phyloP scores from a whole-genome alignment of 1,284 basidiomycete species.

The Ustilago trichophora region DNA sequence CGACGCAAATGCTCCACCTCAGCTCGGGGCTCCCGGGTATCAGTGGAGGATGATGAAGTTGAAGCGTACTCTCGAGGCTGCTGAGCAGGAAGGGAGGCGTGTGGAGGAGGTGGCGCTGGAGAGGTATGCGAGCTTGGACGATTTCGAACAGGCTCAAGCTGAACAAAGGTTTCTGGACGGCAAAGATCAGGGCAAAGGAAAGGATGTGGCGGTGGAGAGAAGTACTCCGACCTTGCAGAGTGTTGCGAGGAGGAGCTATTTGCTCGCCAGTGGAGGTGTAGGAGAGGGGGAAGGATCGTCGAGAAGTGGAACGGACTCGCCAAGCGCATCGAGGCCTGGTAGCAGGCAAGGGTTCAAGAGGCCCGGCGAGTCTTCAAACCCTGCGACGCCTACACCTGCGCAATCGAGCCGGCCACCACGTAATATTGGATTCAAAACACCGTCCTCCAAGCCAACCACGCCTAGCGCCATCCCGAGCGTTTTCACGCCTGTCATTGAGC shows the following conservation, averaged over 20 bases:
- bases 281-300: not conserved
- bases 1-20: constrained; percentile 45
- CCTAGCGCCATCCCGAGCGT: constrained; percentile 49
- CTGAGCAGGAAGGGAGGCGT: constrained; percentile 78
- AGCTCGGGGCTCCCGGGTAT: constrained; percentile 82
- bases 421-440: constrained; percentile 39
- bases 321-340: constrained; percentile 14
- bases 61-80: constrained; percentile 84
- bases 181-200: constrained; percentile 69
- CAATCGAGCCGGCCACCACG: constrained; percentile 17
- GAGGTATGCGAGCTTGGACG: constrained; percentile 71
- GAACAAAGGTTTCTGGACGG: constrained; percentile 86
- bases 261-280: constrained; percentile 24
- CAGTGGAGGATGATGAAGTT: constrained; percentile 99
- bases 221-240: constrained; percentile 62
- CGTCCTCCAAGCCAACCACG: constrained; percentile 34
- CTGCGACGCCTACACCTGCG: constrained; percentile 32
- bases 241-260: constrained; percentile 36
- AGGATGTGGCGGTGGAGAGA: constrained; percentile 69
- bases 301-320: constrained; percentile 9
- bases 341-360: constrained; percentile 48
- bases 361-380: constrained; percentile 42
- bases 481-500: constrained; percentile 38
- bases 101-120: constrained; percentile 87
- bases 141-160: constrained; percentile 86